A percentile compares a stretch with the other conserved stretches of the same genome.
Conservation (phyloP, 2,329 filamentous ascomycete species). For the Trichophyton equinum region DNA sequence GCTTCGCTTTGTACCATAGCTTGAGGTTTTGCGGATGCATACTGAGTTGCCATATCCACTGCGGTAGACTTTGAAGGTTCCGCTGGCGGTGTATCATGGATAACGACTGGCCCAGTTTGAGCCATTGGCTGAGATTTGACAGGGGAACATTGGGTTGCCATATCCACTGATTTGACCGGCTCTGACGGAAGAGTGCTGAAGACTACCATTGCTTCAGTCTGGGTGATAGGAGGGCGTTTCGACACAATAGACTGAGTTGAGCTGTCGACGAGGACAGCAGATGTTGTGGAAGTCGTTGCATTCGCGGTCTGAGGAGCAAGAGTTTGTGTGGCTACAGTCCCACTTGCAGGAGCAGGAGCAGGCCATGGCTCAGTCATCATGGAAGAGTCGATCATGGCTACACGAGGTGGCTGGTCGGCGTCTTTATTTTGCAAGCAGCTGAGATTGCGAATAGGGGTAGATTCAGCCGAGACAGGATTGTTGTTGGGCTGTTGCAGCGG, state of each 20-base stretch:
- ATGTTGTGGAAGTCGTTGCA: constrained; percentile 5
- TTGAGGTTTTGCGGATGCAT: not conserved
- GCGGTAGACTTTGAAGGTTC: not conserved
- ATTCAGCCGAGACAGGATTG: constrained; percentile 22
- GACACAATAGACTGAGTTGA: constrained; percentile 33
- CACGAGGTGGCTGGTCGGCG: constrained; percentile 15
- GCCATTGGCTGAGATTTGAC: not conserved
- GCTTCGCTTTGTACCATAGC: constrained; percentile 14
- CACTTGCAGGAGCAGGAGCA: constrained; percentile 28
- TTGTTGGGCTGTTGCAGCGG: constrained; percentile 23
- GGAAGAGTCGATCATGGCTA: constrained; percentile 46
- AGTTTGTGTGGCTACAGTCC: constrained; percentile 17
- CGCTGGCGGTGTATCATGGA: not conserved
- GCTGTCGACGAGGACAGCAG: constrained; percentile 23
- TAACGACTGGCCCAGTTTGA: not conserved
- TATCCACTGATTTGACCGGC: not conserved
- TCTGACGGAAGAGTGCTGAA: constrained; percentile 15
- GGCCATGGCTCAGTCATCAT: constrained; percentile 47
- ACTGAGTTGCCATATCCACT: constrained; percentile 1
- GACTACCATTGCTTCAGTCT: constrained; percentile 17
- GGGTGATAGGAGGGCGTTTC: constrained; percentile 16
- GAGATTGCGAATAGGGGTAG: constrained; percentile 25
- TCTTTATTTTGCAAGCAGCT: not conserved
- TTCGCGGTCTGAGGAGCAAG: not conserved
- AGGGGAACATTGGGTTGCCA: not conserved